phyloP scores from a whole-genome alignment of 2,329 filamentous ascomycete genomes.

The Ceratocystis cubensis region DNA sequence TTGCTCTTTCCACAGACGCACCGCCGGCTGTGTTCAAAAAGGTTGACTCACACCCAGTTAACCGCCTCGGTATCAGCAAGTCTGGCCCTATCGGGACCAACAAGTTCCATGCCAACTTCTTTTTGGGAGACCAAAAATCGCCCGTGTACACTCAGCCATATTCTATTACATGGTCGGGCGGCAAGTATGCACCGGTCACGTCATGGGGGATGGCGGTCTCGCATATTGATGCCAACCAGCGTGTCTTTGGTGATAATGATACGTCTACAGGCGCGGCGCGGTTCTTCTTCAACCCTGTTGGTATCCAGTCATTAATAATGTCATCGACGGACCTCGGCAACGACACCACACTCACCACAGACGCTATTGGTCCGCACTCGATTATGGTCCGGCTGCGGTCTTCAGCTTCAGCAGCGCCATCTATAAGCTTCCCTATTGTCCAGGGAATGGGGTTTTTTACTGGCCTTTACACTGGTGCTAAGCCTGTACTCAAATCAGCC shows the following conservation, averaged over 20 bases:
- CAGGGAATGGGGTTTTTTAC: constrained; percentile 88
- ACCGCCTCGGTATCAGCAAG: constrained; percentile 38
- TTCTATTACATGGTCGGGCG: constrained; percentile 54
- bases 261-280: constrained; percentile 45
- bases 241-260: constrained; percentile 51
- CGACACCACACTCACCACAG: constrained; percentile 43
- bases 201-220: constrained; percentile 57
- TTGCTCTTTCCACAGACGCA: constrained; percentile 40
- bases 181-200: constrained; percentile 35
- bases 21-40: constrained; percentile 38
- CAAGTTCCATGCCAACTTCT: constrained; percentile 73
- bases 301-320: constrained; percentile 67
- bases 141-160: constrained; percentile 68
- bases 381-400: constrained; percentile 55
- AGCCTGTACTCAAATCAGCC: constrained; percentile 60
- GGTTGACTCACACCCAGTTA: constrained; percentile 46
- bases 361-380: constrained; percentile 45
- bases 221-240: constrained; percentile 56
- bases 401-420: constrained; percentile 39
- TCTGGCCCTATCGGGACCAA: constrained; percentile 53
- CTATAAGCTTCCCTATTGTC: constrained; percentile 66
- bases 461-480: constrained; percentile 56
- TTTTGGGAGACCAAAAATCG: constrained; percentile 57
- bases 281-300: constrained; percentile 72
- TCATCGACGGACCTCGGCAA: constrained; percentile 60